Conservation (phyloP, 169 alveolate genomes). For the Plasmodium reichenowi region DNA sequence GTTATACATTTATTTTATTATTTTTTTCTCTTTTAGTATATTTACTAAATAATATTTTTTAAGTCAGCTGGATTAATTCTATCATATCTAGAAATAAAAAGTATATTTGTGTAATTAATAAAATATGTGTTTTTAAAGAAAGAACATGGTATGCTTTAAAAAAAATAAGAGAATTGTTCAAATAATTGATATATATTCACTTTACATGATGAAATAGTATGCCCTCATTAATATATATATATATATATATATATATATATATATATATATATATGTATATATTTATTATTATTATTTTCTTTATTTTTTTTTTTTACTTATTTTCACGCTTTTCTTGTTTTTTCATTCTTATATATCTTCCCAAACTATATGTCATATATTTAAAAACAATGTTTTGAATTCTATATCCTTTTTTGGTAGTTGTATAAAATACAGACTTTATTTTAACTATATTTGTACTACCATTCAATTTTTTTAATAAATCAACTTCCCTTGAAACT, state of each 20-base stretch:
- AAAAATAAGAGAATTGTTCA: neutral
- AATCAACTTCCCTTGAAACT: slow-evolving; percentile 74
- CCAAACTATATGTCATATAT: slow-evolving; percentile 71
- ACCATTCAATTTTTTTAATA: slow-evolving; percentile 44
- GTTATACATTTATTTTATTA: too few species aligned
- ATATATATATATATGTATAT: too few species aligned
- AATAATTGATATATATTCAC: too few species aligned
- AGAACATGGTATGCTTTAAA: neutral
- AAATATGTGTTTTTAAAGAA: neutral
- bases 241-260: neutral
- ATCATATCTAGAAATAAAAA: slow-evolving; percentile 11
- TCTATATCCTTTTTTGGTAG: slow-evolving; percentile 59
- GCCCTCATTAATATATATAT: too few species aligned
- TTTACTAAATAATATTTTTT: slow-evolving; percentile 45
- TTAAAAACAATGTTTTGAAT: slow-evolving; percentile 64
- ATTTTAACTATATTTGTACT: slow-evolving; percentile 52
- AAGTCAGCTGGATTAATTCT: slow-evolving; percentile 39
- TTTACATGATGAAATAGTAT: neutral
- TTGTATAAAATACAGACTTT: slow-evolving; percentile 58
- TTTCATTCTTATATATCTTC: slow-evolving; percentile 51
- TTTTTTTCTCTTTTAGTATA: neutral
- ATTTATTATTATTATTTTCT: slow-evolving; percentile 1
- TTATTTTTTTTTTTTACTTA: slow-evolving; percentile 33
- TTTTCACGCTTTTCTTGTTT: slow-evolving; percentile 61
- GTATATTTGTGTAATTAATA: neutral